Base-by-base conservation (phyloP, 2,329 filamentous ascomycete genomes). In the Diaporthe ampelina region DNA sequence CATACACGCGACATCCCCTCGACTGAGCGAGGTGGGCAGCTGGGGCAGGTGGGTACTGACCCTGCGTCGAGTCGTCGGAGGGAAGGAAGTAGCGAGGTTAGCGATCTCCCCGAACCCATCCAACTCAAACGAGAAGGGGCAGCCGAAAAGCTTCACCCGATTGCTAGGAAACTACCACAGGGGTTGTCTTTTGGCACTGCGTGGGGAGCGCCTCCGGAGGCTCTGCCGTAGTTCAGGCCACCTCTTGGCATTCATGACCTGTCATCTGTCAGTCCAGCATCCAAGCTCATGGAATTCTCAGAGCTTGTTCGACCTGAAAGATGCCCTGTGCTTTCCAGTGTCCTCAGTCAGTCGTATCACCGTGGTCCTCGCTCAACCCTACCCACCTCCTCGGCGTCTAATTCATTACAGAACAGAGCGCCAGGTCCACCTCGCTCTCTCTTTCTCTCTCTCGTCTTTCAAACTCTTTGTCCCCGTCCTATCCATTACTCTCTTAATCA, bases 11-110 rank as follows among this genome's bases (percentile, higher is more conserved):
- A 68, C 48, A 68, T 21, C 7, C 45, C 21, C 61, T 29, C 29
- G 61, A 67, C 43, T 67, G 40, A 24, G 15, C 61, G 7, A 35
- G 26, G 43, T 50, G 61, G 61, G 29, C 43, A 50, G 45, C 45
- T 40, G 63, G 43, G 43, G 61, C 63, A 26, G 45, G 45, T 15
- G 19, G 40, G 45, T 37, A 24, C 63, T 29, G 43, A 17, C 26
- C 32, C 32, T 52, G 70, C 32, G 32, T 45, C 17, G 32, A 72
- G 45, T 54, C 45, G 58, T 11, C 7, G 7, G 11, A 19, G 65
- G 50, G 48, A 73, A 58, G 17, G 74, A 65, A 67, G 50, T 52
- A 70, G 43, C 58, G 58, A 70, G 57, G 35, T 26, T 29, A 13
- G 29, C 48, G 21, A 73, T 70, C 63, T 70, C 63, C 70, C 57